Base-by-base conservation (phyloP, 768 basidiomycete genomes). In the Mycena belliarum region DNA sequence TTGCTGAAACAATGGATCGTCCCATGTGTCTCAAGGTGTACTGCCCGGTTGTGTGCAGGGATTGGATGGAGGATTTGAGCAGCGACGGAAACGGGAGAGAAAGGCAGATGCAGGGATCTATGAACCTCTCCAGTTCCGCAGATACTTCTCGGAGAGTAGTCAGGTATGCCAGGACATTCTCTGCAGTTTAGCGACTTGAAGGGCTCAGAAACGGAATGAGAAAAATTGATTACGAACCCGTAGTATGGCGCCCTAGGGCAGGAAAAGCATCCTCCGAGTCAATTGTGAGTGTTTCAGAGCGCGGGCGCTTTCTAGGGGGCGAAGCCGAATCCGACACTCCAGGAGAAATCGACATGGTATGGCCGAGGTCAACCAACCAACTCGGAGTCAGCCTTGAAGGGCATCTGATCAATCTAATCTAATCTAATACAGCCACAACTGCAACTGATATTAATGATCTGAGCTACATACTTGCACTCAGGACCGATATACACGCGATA, bases 81-180 rank as follows among this genome's bases (percentile, higher is more conserved):
- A 63, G 43, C 6, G 62, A 63, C 9, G 62, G 62, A 45, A 63
- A 63, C 8, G 33, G 33, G 23, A 63, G 40, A 11, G 57, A 52
- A 8, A 26, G 21, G 29, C 41, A 59, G 26, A 33, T 52, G 1
- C 46, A 52, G 5, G 57, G 51, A 32, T 57, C 48, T 3, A 40
- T 26, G 21, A 56, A 45, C 4, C 46, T 15, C 4, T 52, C 46
- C 3, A 41, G 52, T 24, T 59, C 54, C 6, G 28, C 26, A 4
- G 54, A 29, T 18, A 23, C 42, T 20, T 9, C 20, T 37, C 55
- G 47, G 25, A 63, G 54, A 35, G 44, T 26, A 4, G 29, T 28
- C 12, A 56, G 52, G 43, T 52, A 50, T 3, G 29, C 16, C 35
- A 49, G 49, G 21, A 63, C 25, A 20, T 24, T 43, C 9, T 58